Evolutionary conservation across 257 asterid genomes (phyloP).

Genomic region (Gentiana dahurica): DNA sequence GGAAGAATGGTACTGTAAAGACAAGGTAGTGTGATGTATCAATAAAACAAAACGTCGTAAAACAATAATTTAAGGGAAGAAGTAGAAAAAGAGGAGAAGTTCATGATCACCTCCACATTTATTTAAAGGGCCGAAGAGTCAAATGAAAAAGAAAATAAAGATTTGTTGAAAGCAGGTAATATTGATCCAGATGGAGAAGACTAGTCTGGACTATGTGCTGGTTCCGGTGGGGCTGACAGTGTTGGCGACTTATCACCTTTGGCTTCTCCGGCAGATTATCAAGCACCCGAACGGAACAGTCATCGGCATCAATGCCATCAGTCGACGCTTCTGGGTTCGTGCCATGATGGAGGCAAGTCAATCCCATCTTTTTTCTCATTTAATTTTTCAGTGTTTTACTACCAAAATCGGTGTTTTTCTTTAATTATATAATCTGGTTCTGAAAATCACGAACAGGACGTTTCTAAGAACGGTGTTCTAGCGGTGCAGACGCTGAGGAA

Average conservation of each 20-base stretch:
- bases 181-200: slow-evolving; percentile 33
- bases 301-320: slow-evolving; percentile 77
- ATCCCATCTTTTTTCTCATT: background rate
- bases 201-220: slow-evolving; percentile 49
- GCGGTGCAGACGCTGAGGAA: no score
- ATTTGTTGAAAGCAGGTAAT: no score
- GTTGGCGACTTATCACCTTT: slow-evolving; percentile 58
- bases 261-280: slow-evolving; percentile 62
- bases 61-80: no score
- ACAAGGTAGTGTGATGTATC: no score
- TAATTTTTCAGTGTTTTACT: no score
- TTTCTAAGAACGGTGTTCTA: slow-evolving; percentile 1
- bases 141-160: no score
- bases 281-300: slow-evolving; percentile 63
- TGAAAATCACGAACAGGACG: no score
- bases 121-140: no score
- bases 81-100: no score
- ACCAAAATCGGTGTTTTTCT: background rate
- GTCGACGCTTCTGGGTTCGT: slow-evolving; percentile 83
- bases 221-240: slow-evolving; percentile 54
- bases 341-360: slow-evolving; percentile 82
- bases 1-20: no score
- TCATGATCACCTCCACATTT: no score
- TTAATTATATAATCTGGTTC: background rate
- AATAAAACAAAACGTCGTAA: no score